Evolutionary conservation across 768 basidiomycete species (phyloP).

Genomic region (Kwoniella sp.): DNA sequence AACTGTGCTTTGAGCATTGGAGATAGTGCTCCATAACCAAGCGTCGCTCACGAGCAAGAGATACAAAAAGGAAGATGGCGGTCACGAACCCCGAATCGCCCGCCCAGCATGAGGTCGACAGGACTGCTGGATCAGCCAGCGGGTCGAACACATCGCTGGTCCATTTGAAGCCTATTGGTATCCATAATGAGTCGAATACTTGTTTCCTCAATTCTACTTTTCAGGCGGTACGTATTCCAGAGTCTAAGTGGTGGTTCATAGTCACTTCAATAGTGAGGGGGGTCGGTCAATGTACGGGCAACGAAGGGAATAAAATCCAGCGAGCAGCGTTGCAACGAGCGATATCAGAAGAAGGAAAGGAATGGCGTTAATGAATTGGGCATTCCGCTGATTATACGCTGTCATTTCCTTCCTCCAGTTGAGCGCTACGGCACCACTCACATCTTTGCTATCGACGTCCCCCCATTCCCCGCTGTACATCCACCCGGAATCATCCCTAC

Average conservation of each 20-base stretch:
- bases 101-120: constrained; percentile 1
- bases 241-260: background rate
- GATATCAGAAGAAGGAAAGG: no score
- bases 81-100: constrained; percentile 15
- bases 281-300: no score
- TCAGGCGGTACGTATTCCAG: constrained; percentile 63
- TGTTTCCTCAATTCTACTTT: constrained; percentile 97
- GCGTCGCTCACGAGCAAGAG: no score
- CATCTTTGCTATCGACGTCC: constrained; percentile 35
- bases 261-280: no score
- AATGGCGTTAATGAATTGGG: no score
- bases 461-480: constrained; percentile 58
- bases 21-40: no score
- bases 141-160: no score
- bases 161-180: constrained; percentile 49
- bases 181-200: constrained; percentile 61
- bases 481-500: constrained; percentile 51
- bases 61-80: no score
- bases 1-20: no score
- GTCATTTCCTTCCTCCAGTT: constrained; percentile 57
- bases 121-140: no score
- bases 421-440: constrained; percentile 45
- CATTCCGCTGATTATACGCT: constrained; percentile 1
- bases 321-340: no score
- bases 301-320: no score